phyloP scores from a whole-genome alignment of 179 eudicot genomes.

The Beta macrorhiza region DNA sequence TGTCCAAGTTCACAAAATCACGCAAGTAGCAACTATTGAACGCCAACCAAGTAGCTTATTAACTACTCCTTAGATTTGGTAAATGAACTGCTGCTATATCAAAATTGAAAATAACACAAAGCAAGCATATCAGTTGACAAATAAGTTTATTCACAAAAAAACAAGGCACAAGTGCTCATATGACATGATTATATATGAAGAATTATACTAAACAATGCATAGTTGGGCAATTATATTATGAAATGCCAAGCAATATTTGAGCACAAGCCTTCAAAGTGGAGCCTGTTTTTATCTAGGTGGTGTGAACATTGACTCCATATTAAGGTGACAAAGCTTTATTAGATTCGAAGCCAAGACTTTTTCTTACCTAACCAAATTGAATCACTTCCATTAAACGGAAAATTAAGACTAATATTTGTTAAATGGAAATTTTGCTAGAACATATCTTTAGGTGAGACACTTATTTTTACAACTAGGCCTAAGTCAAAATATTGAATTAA shows the following conservation, averaged over 20 bases:
- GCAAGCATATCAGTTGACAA: conserved; percentile 1
- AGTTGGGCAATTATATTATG: not conserved
- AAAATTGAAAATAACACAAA: conserved; percentile 8
- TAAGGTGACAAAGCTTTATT: not conserved
- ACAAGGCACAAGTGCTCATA: not conserved
- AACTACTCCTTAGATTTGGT: not conserved
- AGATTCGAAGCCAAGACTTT: not conserved
- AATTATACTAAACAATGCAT: not conserved
- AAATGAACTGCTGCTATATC: conserved; percentile 24
- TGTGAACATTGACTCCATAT: conserved; percentile 27
- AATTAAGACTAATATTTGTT: not conserved
- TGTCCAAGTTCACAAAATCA: conserved; percentile 24
- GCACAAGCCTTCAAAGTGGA: not conserved
- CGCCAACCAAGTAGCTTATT: conserved; percentile 17
- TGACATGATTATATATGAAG: not conserved
- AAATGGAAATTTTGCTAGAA: no score
- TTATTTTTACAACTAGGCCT: no score
- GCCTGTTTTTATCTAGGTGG: not conserved
- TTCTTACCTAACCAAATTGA: conserved; percentile 21
- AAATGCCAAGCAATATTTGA: not conserved
- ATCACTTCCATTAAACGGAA: conserved; percentile 14
- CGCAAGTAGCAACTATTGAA: conserved; percentile 17
- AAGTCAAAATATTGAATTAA: no score
- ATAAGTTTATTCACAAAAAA: not conserved
- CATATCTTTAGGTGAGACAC: no score